phyloP scores from a whole-genome alignment of 306 rosid genomes.

The Castanea sativa region DNA sequence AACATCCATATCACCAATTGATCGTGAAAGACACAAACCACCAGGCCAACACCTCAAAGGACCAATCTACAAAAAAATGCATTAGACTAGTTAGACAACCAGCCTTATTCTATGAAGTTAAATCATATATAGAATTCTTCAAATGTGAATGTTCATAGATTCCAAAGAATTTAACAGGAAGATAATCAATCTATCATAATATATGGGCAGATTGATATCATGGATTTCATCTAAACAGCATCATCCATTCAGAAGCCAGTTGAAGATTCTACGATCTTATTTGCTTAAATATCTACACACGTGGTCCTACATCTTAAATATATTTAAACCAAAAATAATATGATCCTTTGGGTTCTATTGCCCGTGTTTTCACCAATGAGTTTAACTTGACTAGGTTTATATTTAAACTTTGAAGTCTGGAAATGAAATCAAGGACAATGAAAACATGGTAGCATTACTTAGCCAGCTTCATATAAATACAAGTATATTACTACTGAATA shows the following conservation, averaged over 20 bases:
- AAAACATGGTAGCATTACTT: neutral
- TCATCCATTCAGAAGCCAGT: neutral
- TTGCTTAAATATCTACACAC: neutral
- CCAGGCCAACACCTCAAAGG: constrained; percentile 99
- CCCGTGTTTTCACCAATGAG: neutral
- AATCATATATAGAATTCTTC: constrained; percentile 16
- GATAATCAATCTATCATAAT: constrained; percentile 12
- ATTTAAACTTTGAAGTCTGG: neutral
- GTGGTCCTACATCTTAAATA: neutral
- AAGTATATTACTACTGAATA: neutral
- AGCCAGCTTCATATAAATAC: neutral
- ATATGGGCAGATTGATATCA: constrained; percentile 12
- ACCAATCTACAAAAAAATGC: constrained; percentile 56
- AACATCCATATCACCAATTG: constrained; percentile 94
- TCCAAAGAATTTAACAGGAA: constrained; percentile 1
- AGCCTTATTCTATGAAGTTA: neutral
- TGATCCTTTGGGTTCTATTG: neutral
- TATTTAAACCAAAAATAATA: neutral
- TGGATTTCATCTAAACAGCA: constrained; percentile 1
- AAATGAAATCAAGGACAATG: neutral
- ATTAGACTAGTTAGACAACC: neutral
- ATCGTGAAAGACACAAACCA: constrained; percentile 96
- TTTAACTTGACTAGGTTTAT: neutral
- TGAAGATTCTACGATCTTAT: neutral
- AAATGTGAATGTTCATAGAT: neutral